Evolutionary conservation across 2,329 filamentous ascomycete genomes (phyloP).

Genomic region (Arthrobotrys conoides): DNA sequence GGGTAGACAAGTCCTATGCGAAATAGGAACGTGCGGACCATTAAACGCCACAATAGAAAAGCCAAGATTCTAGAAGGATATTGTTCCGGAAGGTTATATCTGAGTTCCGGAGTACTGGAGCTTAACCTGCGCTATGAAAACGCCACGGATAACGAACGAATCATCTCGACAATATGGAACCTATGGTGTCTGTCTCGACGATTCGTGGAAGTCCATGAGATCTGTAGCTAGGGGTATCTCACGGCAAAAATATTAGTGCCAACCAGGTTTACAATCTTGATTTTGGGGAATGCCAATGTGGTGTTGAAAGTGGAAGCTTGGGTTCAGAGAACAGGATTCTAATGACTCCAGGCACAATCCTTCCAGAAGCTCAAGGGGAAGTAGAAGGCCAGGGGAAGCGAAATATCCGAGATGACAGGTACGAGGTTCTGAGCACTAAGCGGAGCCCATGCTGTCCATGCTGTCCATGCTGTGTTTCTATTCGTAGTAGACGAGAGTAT

Average conservation of each 20-base stretch:
- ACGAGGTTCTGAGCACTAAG: slow-evolving; percentile 36
- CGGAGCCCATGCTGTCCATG: slow-evolving; percentile 12
- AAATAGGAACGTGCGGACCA: slow-evolving; percentile 28
- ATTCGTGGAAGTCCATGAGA: slow-evolving; percentile 4
- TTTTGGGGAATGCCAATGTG: slow-evolving; percentile 34
- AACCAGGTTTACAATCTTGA: slow-evolving; percentile 1
- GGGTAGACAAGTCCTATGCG: neutral
- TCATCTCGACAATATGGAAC: slow-evolving; percentile 14
- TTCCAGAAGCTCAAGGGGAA: slow-evolving; percentile 55
- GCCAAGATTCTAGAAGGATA: slow-evolving; percentile 50
- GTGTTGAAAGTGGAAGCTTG: slow-evolving; percentile 29
- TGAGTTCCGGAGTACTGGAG: slow-evolving; percentile 39
- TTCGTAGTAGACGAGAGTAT: slow-evolving; percentile 32
- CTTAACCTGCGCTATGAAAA: slow-evolving; percentile 1
- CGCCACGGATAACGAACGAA: slow-evolving; percentile 1
- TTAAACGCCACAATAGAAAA: slow-evolving; percentile 52
- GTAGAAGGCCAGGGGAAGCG: slow-evolving; percentile 50
- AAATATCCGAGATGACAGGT: slow-evolving; percentile 61
- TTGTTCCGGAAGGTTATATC: slow-evolving; percentile 34
- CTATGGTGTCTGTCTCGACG: slow-evolving; percentile 14
- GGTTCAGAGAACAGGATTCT: slow-evolving; percentile 1
- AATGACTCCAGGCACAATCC: slow-evolving; percentile 15
- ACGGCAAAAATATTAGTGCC: slow-evolving; percentile 24
- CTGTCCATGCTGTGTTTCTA: slow-evolving; percentile 41
- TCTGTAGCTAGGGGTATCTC: neutral